phyloP scores from a whole-genome alignment of 2,329 filamentous ascomycete species.

The Fusarium sp. region DNA sequence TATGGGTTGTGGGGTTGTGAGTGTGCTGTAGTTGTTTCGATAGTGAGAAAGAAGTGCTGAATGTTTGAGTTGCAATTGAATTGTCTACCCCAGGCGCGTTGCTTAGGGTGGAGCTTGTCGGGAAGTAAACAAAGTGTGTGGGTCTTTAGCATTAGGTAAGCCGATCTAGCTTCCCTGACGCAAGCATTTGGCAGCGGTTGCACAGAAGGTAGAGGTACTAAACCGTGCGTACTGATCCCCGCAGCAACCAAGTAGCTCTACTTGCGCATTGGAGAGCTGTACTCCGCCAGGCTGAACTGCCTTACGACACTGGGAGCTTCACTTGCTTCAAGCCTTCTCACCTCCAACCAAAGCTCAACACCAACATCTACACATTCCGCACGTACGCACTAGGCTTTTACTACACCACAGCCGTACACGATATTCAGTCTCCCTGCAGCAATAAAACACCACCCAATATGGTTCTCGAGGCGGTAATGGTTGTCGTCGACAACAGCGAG shows the following conservation, averaged over 20 bases:
- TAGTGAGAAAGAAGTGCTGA: slow-evolving; percentile 17
- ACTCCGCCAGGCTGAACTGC: slow-evolving; percentile 60
- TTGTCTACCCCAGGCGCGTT: slow-evolving; percentile 42
- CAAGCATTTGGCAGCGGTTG: slow-evolving; percentile 30
- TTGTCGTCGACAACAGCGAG: slow-evolving; percentile 99
- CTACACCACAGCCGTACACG: slow-evolving; percentile 9
- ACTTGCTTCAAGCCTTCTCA: slow-evolving; percentile 47
- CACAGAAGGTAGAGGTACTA: slow-evolving; percentile 39
- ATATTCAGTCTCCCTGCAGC: slow-evolving; percentile 9
- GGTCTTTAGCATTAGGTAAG: slow-evolving; percentile 45
- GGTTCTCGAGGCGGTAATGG: slow-evolving; percentile 99
- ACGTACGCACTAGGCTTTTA: slow-evolving; percentile 8
- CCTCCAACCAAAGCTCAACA: slow-evolving; percentile 44
- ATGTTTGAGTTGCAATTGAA: slow-evolving; percentile 28
- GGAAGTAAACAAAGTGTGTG: slow-evolving; percentile 49
- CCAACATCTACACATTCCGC: slow-evolving; percentile 21
- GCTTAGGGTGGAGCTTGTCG: slow-evolving; percentile 38
- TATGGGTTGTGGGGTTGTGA: slow-evolving; percentile 28
- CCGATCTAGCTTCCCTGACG: slow-evolving; percentile 39
- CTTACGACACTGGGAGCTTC: slow-evolving; percentile 57
- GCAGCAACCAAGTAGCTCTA: slow-evolving; percentile 41
- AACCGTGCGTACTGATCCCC: background rate
- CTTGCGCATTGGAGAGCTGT: slow-evolving; percentile 38
- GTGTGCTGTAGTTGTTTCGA: slow-evolving; percentile 7
- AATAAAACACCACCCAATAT: slow-evolving; percentile 72